These are phyloP conservation scores for Celoporthe dispersa DNA, from an alignment of 2,329 filamentous ascomycete species.

Conservation along the genomic window DNA sequence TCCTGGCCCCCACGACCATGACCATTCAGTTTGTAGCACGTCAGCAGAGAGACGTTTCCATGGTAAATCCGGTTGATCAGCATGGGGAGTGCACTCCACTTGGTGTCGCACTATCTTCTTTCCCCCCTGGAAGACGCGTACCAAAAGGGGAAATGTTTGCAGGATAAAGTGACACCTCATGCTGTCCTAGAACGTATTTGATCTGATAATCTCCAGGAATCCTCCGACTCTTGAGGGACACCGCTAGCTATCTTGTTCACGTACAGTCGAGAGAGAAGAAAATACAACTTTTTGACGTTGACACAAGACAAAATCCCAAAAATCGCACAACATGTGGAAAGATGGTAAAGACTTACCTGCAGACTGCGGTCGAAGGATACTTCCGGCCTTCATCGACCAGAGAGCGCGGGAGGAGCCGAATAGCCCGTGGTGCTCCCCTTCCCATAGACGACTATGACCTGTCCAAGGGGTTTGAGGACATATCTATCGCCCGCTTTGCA, in stretches of 20 bases:
- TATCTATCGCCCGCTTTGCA: constrained; percentile 30
- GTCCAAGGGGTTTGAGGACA: constrained; percentile 33
- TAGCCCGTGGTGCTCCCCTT: constrained; percentile 32
- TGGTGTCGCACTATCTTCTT: background rate
- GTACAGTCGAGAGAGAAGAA: too few relatives aligned
- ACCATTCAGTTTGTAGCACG: background rate
- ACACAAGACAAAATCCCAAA: background rate
- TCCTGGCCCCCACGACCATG: background rate
- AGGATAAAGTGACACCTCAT: background rate
- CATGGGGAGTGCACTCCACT: constrained; percentile 5
- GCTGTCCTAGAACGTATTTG: background rate
- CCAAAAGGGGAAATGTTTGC: background rate
- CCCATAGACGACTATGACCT: constrained; percentile 34
- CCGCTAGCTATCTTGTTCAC: background rate
- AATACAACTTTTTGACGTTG: background rate
- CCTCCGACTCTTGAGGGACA: background rate
- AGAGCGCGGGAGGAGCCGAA: constrained; percentile 29
- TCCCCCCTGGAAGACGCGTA: background rate
- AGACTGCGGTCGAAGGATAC: constrained; percentile 28
- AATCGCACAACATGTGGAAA: constrained; percentile 8
- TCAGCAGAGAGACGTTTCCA: background rate
- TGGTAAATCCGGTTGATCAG: background rate
- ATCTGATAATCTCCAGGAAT: background rate
- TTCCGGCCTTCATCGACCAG: constrained; percentile 31
- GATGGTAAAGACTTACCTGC: constrained; percentile 2